These are phyloP conservation scores for Megacollybia marginata DNA, from an alignment of 768 basidiomycete genomes.

Conservation along the genomic window DNA sequence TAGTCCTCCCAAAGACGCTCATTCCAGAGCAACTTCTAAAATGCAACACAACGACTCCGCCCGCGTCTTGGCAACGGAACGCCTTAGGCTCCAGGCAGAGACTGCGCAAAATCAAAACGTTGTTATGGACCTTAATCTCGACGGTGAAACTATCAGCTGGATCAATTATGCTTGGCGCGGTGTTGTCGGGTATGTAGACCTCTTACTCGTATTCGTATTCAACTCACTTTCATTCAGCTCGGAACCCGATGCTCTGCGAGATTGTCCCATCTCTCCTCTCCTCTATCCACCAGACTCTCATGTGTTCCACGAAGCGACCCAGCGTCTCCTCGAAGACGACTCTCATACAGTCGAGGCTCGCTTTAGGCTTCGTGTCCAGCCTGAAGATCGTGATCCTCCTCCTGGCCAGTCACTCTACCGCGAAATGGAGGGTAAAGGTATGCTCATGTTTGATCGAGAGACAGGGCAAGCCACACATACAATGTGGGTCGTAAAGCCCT, in stretches of 20 bases:
- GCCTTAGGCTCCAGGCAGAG: constrained; percentile 84
- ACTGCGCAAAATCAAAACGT: constrained; percentile 95
- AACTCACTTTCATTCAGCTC: constrained; percentile 40
- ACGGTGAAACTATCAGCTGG: constrained; percentile 94
- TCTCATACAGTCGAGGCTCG: constrained; percentile 90
- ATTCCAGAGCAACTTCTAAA: constrained; percentile 33
- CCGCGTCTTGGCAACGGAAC: constrained; percentile 81
- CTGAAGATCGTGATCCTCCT: constrained; percentile 52
- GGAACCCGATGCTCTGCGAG: constrained; percentile 72
- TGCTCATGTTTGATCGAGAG: constrained; percentile 95
- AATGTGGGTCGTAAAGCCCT: constrained; percentile 95
- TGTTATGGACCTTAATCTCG: constrained; percentile 88
- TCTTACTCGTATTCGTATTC: constrained; percentile 4
- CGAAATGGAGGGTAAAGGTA: constrained; percentile 95
- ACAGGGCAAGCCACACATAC: constrained; percentile 86
- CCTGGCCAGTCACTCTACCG: constrained; percentile 52
- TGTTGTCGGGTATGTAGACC: constrained; percentile 69
- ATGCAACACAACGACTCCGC: constrained; percentile 62
- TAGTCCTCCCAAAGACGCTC: constrained; percentile 15
- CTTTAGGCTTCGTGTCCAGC: constrained; percentile 78
- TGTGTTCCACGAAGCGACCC: constrained; percentile 83
- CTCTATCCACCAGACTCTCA: constrained; percentile 73
- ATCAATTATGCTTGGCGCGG: constrained; percentile 93
- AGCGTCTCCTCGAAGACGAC: constrained; percentile 81
- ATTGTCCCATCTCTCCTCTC: constrained; percentile 73